Evolutionary conservation across 225 moss, liverwort and hornwort species (phyloP).

Genomic region (Pleurozium schreberi): DNA sequence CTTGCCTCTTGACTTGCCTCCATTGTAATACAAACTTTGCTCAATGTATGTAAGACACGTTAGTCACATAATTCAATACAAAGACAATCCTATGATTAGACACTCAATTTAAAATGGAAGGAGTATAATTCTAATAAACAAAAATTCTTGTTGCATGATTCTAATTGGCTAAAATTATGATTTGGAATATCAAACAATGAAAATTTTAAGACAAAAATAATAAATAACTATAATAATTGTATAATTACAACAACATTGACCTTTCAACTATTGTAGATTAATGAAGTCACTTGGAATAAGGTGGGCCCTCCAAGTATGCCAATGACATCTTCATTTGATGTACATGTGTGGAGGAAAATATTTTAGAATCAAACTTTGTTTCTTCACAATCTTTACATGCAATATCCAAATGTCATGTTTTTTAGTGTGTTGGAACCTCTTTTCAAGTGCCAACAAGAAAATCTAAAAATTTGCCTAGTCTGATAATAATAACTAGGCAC

Average conservation of each 20-base stretch:
- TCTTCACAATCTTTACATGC: neutral
- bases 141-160: neutral
- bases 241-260: too few species aligned
- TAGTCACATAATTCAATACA: accelerated
- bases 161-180: accelerated
- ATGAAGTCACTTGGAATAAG: neutral
- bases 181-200: neutral
- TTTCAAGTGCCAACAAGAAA: neutral
- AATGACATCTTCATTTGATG: too few species aligned
- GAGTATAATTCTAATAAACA: accelerated
- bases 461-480: neutral
- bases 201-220: too few species aligned
- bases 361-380: neutral
- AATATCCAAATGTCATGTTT: neutral
- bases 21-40: neutral
- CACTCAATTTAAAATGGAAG: accelerated
- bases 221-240: neutral
- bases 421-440: neutral
- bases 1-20: accelerated
- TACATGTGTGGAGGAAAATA: accelerated
- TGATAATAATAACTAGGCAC: neutral
- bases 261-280: neutral
- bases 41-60: neutral
- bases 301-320: too few species aligned
- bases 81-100: neutral